phyloP scores from a whole-genome alignment of 2,329 filamentous ascomycete species.

The Metarhizium album region DNA sequence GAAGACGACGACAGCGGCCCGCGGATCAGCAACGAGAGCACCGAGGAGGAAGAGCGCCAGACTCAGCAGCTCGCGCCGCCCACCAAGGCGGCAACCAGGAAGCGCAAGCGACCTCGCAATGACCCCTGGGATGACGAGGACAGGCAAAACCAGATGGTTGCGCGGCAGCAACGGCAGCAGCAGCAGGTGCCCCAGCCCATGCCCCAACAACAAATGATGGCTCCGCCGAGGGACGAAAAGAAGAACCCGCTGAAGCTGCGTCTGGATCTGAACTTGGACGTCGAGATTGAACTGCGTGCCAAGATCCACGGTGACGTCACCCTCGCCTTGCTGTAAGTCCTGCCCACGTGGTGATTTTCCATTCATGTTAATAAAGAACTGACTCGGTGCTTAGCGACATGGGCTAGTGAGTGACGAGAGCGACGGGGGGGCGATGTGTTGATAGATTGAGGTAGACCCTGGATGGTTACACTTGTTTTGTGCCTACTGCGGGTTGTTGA shows the following conservation, averaged over 20 bases:
- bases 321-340: slow-evolving; percentile 56
- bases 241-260: slow-evolving; percentile 54
- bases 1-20: slow-evolving; percentile 7
- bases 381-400: slow-evolving; percentile 2
- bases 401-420: slow-evolving; percentile 1
- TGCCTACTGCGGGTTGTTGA: too few species aligned
- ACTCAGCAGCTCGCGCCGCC: slow-evolving; percentile 2
- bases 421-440: too few species aligned
- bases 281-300: slow-evolving; percentile 71
- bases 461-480: too few species aligned
- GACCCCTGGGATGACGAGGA: slow-evolving; percentile 6
- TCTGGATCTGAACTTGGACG: slow-evolving; percentile 65
- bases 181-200: slow-evolving; percentile 11
- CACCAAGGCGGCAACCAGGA: slow-evolving; percentile 4
- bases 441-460: too few species aligned
- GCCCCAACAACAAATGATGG: slow-evolving; percentile 18
- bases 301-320: slow-evolving; percentile 70
- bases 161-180: slow-evolving; percentile 16
- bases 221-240: slow-evolving; percentile 16
- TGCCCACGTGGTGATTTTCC: neutral
- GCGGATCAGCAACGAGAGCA: slow-evolving; percentile 4
- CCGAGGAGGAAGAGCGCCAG: slow-evolving; percentile 11
- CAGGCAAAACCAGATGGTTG: slow-evolving; percentile 13
- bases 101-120: slow-evolving; percentile 2
- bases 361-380: neutral